Base-by-base conservation (phyloP, 202 grass and related monocot species). In the Setaria italica region DNA sequence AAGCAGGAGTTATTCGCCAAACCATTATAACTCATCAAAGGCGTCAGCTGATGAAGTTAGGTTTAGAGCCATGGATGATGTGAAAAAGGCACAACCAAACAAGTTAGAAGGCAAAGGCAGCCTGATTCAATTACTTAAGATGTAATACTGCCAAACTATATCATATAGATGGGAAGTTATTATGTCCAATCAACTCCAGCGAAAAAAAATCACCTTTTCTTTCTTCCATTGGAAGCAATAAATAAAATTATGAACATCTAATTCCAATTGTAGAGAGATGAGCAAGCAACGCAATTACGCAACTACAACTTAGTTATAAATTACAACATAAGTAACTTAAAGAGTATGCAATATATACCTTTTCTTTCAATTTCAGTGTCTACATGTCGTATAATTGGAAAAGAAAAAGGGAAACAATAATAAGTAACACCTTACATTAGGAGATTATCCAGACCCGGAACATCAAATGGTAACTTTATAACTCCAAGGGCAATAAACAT, bases 381-480 rank as follows among this genome's bases (percentile, higher is more conserved):
- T 33, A 47, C 19, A 55, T 1, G 25, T 70, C 58, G 8, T 48
- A 76, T 84, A 47, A 57, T 12, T 21, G 39, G 51, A 62, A 43
- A 2, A 58, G 30, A 25, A 55, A 29, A 56, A 58, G 4, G 29
- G 37, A 71, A 46, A 30, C 9, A 34, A 19, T 19, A 53, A 53
- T 3, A 65, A 54, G 50, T 71, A 85, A 84, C 16, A 80, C 43
- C 63, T 91, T 72, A 94, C 79, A 91, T 82, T 10, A 95, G 62
- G 11, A 95, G 76, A 76, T 89, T 85, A 82, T 90, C 88, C 76
- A 90, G 62, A 85, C 60, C 66, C 9, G 90, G 93, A 62, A 95
- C 77, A 89, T 92, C 76, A 79, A 92, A 92, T 30, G 93, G 93
- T 67, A 95, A 59, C 68, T 88, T 90, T 80, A 92, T 41, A 54